These are phyloP conservation scores for Venturia oleaginea DNA, from an alignment of 2,329 filamentous ascomycete genomes.

Conservation along the genomic window DNA sequence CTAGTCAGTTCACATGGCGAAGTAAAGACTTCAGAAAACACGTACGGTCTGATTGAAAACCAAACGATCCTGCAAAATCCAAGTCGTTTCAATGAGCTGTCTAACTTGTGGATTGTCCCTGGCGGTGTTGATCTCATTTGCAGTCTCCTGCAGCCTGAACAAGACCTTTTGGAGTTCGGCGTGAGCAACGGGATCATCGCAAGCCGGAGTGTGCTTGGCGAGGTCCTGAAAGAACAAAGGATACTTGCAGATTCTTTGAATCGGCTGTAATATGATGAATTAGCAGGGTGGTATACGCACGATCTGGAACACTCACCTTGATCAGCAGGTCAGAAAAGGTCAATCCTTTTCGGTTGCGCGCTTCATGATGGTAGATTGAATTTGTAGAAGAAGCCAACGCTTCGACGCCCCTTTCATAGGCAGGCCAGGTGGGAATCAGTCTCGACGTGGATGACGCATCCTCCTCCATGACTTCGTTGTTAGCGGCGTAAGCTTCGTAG, in stretches of 20 bases:
- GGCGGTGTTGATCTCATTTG: constrained; percentile 73
- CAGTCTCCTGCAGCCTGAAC: constrained; percentile 62
- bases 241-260: constrained; percentile 87
- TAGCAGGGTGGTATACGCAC: background rate
- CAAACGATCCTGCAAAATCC: constrained; percentile 74
- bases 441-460: constrained; percentile 63
- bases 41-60: constrained; percentile 63
- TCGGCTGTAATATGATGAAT: constrained; percentile 51
- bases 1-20: background rate
- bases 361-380: constrained; percentile 55
- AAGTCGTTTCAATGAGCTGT: constrained; percentile 67
- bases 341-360: constrained; percentile 62
- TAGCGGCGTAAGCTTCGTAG: constrained; percentile 87
- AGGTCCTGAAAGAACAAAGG: constrained; percentile 79
- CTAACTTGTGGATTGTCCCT: constrained; percentile 66
- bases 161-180: constrained; percentile 68
- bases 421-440: constrained; percentile 62
- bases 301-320: constrained; percentile 51
- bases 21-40: background rate
- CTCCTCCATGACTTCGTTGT: constrained; percentile 76
- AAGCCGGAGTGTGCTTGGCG: constrained; percentile 70
- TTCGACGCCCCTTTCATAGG: constrained; percentile 79
- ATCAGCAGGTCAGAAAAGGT: constrained; percentile 81
- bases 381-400: constrained; percentile 66
- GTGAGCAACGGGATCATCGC: constrained; percentile 76